phyloP scores from a whole-genome alignment of 2,329 filamentous ascomycete genomes.

The Fusarium metavorans region DNA sequence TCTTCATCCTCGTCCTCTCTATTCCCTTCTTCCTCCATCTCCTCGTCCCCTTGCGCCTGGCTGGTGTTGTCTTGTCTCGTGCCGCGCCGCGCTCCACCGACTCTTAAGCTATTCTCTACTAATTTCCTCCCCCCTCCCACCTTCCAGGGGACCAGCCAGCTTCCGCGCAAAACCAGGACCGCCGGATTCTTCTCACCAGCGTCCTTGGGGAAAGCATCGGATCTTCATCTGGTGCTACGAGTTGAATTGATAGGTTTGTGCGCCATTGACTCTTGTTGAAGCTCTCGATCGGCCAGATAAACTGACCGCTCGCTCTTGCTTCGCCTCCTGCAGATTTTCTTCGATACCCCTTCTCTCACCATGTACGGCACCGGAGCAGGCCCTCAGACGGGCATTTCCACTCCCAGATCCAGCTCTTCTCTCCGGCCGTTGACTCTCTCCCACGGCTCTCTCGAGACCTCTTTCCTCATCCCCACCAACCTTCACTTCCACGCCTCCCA shows the following conservation, averaged over 20 bases:
- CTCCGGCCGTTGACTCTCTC: slow-evolving; percentile 90
- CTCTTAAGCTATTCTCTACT: slow-evolving; percentile 41
- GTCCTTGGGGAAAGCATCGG: slow-evolving; percentile 45
- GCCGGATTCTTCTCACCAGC: slow-evolving; percentile 41
- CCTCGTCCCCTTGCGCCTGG: slow-evolving; percentile 40
- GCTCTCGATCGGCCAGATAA: background rate
- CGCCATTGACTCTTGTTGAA: slow-evolving; percentile 6
- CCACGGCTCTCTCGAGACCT: slow-evolving; percentile 96
- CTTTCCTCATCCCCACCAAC: slow-evolving; percentile 93
- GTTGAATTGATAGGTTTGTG: slow-evolving; percentile 50
- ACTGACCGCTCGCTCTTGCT: slow-evolving; percentile 32
- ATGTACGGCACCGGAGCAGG: slow-evolving; percentile 91
- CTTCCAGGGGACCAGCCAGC: slow-evolving; percentile 45
- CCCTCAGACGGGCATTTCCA: slow-evolving; percentile 96
- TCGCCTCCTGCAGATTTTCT: slow-evolving; percentile 44
- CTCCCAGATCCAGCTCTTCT: slow-evolving; percentile 92
- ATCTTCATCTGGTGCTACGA: slow-evolving; percentile 40
- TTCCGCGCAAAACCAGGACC: slow-evolving; percentile 43
- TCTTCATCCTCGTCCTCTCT: slow-evolving; percentile 38
- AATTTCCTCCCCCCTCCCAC: slow-evolving; percentile 45
- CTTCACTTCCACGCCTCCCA: slow-evolving; percentile 97
- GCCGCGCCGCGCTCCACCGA: slow-evolving; percentile 41
- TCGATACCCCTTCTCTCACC: slow-evolving; percentile 62
- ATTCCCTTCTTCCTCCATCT: slow-evolving; percentile 35
- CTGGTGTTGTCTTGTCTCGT: slow-evolving; percentile 46